Evolutionary conservation across 2,329 filamentous ascomycete genomes (phyloP), one percentile per base, ranked within the genome.

Genomic region (Aureobasidium melanogenum): DNA sequence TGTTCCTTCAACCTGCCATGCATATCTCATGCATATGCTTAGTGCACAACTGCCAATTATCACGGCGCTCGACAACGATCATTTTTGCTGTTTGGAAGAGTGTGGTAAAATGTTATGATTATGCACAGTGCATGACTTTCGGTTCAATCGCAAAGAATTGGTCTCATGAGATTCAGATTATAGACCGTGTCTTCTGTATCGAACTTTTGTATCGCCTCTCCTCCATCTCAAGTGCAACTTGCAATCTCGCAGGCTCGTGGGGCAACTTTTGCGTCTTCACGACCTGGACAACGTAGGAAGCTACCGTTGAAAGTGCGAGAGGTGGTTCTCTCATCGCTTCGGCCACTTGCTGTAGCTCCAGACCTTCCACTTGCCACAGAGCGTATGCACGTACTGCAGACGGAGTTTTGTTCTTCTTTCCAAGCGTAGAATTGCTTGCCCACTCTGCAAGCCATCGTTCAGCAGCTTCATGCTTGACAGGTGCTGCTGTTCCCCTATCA

Each of bases 281-380:
- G 0, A 81, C 80, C 9, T 81, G 75, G 1, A 87, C 70, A 9
- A 90, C 82, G 66, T 88, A 88, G 0, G 68, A 72, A 1, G 78
- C 75, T 1, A 88, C 83, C 0, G 84, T 88, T 15, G 67, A 71
- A 0, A 72, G 75, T 64, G 80, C 76, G 2, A 89, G 70, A 2
- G 87, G 85, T 15, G 85, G 84, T 10, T 83, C 74, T 1, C 85
- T 78, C n/a, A 88, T 72, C 1, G 88, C 64, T 2, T 68, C 72
- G 1, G 84, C 84, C 17, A 88, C 75, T 0, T 75, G 72, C 0
- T 72, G 67, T 0, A 84, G 75, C 0, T 70, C 65, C 19, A 88
- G 73, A 14, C 76, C 73, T 8, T 78, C 70, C 61, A 84, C 79
- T 60, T 84, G 76, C 87, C 87, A 90, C 22, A 90, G 72, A 64